Evolutionary conservation across 441 rosid species (phyloP), one percentile per base, ranked within the genome.

Genomic region (Macaranga tanarius): DNA sequence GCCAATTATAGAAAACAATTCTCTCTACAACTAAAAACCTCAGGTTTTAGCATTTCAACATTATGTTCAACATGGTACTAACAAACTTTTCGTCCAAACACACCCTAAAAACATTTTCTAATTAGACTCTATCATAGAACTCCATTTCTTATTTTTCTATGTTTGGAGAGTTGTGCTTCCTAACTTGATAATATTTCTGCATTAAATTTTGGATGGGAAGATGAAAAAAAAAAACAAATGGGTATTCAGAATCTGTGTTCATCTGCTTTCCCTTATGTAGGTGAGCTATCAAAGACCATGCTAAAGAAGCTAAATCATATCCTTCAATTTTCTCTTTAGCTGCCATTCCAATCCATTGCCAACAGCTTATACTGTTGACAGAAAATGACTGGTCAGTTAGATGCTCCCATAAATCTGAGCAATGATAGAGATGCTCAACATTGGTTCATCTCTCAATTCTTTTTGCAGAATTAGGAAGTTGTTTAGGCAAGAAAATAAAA

Each of bases 391-490:
- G 42, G 58, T 72, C 62, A 61, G 12, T 59, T 75, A 25, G 28
- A 59, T 75, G 79, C 80, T 79, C 73, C 83, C 84, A 69, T 64
- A 83, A 71, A 65, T 72, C 54, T 54, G n/a, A 77, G 77, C 86
- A 82, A 26, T 11, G 77, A 81, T 50, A 74, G 83, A 75, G 84
- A 83, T 77, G 81, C 77, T 64, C 74, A 71, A 72, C 71, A 69
- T 67, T 22, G 64, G 74, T 69, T 73, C 26, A 58, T 51, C 79
- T 82, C 80, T 79, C 77, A 80, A 78, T 79, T 82, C 81, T 26
- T 78, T 80, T 83, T 75, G 84, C 84, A 77, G 82, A 70, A 73
- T 78, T 69, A 83, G 83, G 65, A 79, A 77, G 82, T 70, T 69
- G 76, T 77, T 62, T 62, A 69, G 73, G 61, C 79, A 74, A 67